These are phyloP conservation scores for Protomyces pachydermus DNA, from an alignment of 1,139 yeast genomes.

Conservation along the genomic window DNA sequence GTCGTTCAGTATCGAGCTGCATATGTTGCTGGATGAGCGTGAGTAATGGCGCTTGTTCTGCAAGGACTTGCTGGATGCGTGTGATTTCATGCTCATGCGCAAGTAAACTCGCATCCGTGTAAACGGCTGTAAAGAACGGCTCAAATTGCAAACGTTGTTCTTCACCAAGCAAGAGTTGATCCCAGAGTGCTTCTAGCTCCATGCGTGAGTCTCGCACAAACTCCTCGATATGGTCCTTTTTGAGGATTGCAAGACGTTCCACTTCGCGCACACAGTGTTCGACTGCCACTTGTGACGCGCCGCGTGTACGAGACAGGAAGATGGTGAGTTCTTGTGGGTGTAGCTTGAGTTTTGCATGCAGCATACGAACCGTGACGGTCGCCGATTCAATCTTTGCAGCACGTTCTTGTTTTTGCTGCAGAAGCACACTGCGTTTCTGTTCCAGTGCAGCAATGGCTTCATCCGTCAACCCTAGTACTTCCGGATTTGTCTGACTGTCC, in stretches of 20 bases:
- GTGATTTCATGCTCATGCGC: slow-evolving; percentile 61
- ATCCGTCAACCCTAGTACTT: slow-evolving; percentile 36
- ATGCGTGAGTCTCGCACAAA: slow-evolving; percentile 60
- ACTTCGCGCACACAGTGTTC: slow-evolving; percentile 51
- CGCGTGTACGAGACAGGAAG: slow-evolving; percentile 38
- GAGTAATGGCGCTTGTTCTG: slow-evolving; percentile 54
- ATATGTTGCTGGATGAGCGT: slow-evolving; percentile 52
- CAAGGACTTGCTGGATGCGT: slow-evolving; percentile 49
- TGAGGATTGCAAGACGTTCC: slow-evolving; percentile 53
- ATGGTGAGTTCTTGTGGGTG: slow-evolving; percentile 32
- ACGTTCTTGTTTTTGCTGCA: slow-evolving; percentile 32
- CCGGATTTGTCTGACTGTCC: slow-evolving; percentile 34
- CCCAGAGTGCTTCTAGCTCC: slow-evolving; percentile 61
- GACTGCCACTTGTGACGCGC: slow-evolving; percentile 39
- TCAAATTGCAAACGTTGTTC: slow-evolving; percentile 44
- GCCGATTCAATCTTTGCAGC: slow-evolving; percentile 30
- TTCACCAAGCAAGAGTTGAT: slow-evolving; percentile 53
- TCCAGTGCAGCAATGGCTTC: slow-evolving; percentile 35
- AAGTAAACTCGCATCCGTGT: slow-evolving; percentile 52
- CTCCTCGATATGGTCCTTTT: slow-evolving; percentile 60
- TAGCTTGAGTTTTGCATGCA: slow-evolving; percentile 38
- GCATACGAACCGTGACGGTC: slow-evolving; percentile 30
- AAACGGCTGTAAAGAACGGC: slow-evolving; percentile 42
- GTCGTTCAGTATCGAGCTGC: slow-evolving; percentile 56
- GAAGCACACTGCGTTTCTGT: slow-evolving; percentile 28